Evolutionary conservation across 1,284 basidiomycete genomes (phyloP).

Genomic region (Sporisorium iseilematis-ciliati): DNA sequence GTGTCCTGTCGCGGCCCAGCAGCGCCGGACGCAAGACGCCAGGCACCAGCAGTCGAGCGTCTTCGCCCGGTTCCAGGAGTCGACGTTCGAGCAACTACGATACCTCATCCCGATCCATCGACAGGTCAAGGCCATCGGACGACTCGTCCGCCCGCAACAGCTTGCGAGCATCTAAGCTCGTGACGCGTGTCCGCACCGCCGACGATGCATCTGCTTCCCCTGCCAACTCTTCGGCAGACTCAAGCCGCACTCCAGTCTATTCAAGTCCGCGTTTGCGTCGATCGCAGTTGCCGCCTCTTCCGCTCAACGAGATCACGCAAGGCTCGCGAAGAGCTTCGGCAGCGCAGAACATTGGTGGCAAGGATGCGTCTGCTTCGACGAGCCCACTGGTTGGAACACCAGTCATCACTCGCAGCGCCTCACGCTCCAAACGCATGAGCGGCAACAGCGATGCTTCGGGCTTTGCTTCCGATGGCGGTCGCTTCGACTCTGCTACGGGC

Average conservation of each 20-base stretch:
- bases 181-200: constrained; percentile 26
- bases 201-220: constrained; percentile 19
- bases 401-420: constrained; percentile 17
- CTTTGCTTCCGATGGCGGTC: constrained; percentile 22
- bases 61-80: constrained; percentile 45
- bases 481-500: constrained; percentile 20
- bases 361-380: constrained; percentile 19
- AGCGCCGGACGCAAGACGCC: constrained; percentile 54
- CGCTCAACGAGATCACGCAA: constrained; percentile 47
- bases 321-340: constrained; percentile 32
- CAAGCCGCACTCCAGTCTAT: constrained; percentile 33
- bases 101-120: constrained; percentile 34
- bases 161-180: constrained; percentile 40
- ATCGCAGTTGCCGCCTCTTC: constrained; percentile 57
- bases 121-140: constrained; percentile 31
- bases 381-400: constrained; percentile 30
- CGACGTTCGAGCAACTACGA: constrained; percentile 53
- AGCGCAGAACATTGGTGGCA: constrained; percentile 12
- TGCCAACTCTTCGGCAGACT: constrained; percentile 15
- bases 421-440: constrained; percentile 47
- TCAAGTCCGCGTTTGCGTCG: constrained; percentile 55
- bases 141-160: constrained; percentile 29
- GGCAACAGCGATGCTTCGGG: constrained; percentile 43
- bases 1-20: constrained; percentile 43
- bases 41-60: constrained; percentile 40